These are phyloP conservation scores for Jasminum sambac DNA, from an alignment of 257 asterid species.

Conservation along the genomic window DNA sequence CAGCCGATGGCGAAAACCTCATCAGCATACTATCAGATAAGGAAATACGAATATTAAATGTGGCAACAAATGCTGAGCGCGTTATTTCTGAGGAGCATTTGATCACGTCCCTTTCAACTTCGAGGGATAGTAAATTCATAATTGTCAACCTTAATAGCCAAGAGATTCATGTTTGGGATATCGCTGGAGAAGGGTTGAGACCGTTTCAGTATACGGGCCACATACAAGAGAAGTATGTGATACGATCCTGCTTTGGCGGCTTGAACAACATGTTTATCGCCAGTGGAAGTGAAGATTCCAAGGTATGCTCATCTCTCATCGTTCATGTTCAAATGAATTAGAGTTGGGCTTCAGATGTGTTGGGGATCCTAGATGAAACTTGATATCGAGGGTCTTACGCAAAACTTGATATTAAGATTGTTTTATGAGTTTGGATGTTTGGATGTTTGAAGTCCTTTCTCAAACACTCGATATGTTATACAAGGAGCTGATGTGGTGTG, in stretches of 20 bases:
- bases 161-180: constrained; percentile 93
- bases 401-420: no score
- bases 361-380: no score
- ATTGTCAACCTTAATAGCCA: constrained; percentile 92
- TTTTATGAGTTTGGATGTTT: no score
- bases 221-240: constrained; percentile 75
- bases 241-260: constrained; percentile 98
- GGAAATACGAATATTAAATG: constrained; percentile 70
- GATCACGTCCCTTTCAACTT: constrained; percentile 78
- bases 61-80: constrained; percentile 58
- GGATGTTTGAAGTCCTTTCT: no score
- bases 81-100: constrained; percentile 74
- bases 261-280: constrained; percentile 70
- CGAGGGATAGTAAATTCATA: constrained; percentile 68
- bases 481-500: no score
- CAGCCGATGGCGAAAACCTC: constrained; percentile 82
- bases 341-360: no score
- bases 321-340: no score
- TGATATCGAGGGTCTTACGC: no score
- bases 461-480: no score
- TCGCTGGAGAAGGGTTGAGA: constrained; percentile 45
- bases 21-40: constrained; percentile 76
- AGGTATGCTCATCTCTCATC: constrained; percentile 47
- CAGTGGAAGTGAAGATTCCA: constrained; percentile 93
- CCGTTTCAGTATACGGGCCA: constrained; percentile 75